These are phyloP conservation scores for Arachnopeziza araneosa DNA, from an alignment of 2,329 filamentous ascomycete genomes.

Conservation along the genomic window DNA sequence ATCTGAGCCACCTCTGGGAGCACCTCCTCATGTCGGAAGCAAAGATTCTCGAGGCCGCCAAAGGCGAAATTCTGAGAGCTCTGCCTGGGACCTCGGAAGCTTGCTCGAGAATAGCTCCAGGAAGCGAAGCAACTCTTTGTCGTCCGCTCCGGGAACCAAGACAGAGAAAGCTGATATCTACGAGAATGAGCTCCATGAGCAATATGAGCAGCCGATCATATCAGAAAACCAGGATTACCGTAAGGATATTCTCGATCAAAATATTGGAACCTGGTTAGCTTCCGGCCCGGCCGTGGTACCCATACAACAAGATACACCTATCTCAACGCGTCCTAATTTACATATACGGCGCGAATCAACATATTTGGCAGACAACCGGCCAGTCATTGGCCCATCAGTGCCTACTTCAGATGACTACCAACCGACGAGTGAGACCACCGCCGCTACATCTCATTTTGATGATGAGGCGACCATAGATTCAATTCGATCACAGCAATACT, in stretches of 20 bases:
- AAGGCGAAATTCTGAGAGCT: conserved; percentile 31
- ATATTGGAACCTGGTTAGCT: conserved; percentile 25
- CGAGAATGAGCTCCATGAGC: conserved; percentile 13
- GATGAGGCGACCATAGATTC: conserved; percentile 10
- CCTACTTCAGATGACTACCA: conserved; percentile 17
- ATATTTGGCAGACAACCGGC: conserved; percentile 5
- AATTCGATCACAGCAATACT: not conserved
- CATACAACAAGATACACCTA: conserved; percentile 20
- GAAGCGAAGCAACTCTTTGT: conserved; percentile 23
- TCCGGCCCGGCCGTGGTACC: conserved; percentile 8
- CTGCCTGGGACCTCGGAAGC: conserved; percentile 23
- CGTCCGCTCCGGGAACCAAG: conserved; percentile 10
- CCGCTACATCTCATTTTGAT: conserved; percentile 18
- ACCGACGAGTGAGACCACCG: conserved; percentile 21
- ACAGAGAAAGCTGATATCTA: not conserved
- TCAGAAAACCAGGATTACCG: not conserved
- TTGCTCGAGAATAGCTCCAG: conserved; percentile 7
- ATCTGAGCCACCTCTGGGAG: not conserved
- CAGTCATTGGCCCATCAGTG: conserved; percentile 5
- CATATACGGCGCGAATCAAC: conserved; percentile 20
- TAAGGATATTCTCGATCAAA: conserved; percentile 8
- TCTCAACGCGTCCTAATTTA: conserved; percentile 25
- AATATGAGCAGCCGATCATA: not conserved
- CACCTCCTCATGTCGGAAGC: not conserved
- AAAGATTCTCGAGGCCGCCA: conserved; percentile 4